Evolutionary conservation across 768 basidiomycete species (phyloP), one percentile per base, ranked within the genome.

Genomic region (Strobilomyces dryophilus): DNA sequence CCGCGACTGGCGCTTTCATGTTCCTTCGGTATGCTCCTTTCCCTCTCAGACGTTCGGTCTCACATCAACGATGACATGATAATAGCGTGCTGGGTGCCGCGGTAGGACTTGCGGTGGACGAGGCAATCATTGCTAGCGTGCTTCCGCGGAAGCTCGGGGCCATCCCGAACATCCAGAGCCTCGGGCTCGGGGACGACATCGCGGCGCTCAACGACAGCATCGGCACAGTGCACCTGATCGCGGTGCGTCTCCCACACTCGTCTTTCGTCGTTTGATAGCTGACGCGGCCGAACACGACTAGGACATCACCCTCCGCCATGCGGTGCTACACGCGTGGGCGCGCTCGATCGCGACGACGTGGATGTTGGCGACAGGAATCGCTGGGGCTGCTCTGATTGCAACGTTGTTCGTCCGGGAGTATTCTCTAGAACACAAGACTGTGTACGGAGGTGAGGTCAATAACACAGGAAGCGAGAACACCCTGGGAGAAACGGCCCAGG

Each of bases 1-100:
- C 89, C 76, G 87, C 5, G 65, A 89, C 53, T 81, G 83, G 83
- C 1, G 81, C 85, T 0, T 87, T 84, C 59, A 79, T 79, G 21
- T 84, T 92, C 63, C 74, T 92, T 55, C 77, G 86, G 81, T 82
- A 63, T 1, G 6, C 18, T 21, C 7, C 8, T 40, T 20, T 12
- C 35, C 15, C 3, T 21, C 32, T 35, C 10, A 17, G 11, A 2
- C 18, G 15, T 36, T 47, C 40, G 9, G 50, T 21, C 37, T 40
- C 54, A 36, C 31, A 8, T 7, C 12, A 32, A n/a, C 39, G 41
- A 43, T 3, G n/a, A n/a, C n/a, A n/a, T n/a, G n/a, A n/a, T n/a
- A n/a, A n/a, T n/a, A 27, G 27, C 27, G 27, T 27, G 27, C 27
- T 27, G 27, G 27, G 27, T 8, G 27, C 27, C 27, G 27, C 27